Conservation (phyloP, 2,329 filamentous ascomycete genomes). For the Diaporthe citriasiana region DNA sequence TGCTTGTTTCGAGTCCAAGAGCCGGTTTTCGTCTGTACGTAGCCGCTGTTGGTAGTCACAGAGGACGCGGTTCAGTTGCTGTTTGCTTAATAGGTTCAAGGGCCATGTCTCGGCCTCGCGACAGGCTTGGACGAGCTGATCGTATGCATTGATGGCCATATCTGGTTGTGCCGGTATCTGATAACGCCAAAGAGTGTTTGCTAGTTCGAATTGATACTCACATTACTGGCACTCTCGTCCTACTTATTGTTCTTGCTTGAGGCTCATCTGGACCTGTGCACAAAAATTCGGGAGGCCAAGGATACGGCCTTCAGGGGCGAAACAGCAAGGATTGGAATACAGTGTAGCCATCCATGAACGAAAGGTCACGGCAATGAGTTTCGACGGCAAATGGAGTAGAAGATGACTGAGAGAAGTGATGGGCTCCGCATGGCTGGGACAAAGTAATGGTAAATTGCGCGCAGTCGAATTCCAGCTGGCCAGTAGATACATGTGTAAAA, state of each 20-base stretch:
- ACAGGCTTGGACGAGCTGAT: conserved; percentile 23
- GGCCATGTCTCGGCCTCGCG: conserved; percentile 15
- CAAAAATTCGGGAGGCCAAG: not conserved
- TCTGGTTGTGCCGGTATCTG: not conserved
- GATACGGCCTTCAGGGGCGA: not conserved
- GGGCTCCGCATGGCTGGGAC: not conserved
- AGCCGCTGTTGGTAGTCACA: not conserved
- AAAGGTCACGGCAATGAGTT: not conserved
- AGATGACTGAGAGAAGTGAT: not conserved
- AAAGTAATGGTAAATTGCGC: not conserved
- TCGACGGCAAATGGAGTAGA: not conserved
- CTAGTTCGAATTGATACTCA: not conserved
- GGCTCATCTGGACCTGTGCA: not conserved
- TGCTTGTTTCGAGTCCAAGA: not conserved
- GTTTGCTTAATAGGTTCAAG: conserved; percentile 11
- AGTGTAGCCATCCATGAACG: not conserved
- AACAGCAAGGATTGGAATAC: not conserved
- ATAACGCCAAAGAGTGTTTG: not conserved
- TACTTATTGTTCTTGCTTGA: not conserved
- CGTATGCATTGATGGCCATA: not conserved
- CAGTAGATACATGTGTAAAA: conserved; percentile 6
- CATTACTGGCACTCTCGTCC: not conserved
- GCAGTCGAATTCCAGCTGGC: not conserved
- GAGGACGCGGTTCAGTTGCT: conserved; percentile 6
- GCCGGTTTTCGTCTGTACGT: not conserved